Percentiles rank a stretch among this genome's conserved stretches.
Conservation (phyloP, 495 filamentous ascomycete species). For the Penicillium coffeae region DNA sequence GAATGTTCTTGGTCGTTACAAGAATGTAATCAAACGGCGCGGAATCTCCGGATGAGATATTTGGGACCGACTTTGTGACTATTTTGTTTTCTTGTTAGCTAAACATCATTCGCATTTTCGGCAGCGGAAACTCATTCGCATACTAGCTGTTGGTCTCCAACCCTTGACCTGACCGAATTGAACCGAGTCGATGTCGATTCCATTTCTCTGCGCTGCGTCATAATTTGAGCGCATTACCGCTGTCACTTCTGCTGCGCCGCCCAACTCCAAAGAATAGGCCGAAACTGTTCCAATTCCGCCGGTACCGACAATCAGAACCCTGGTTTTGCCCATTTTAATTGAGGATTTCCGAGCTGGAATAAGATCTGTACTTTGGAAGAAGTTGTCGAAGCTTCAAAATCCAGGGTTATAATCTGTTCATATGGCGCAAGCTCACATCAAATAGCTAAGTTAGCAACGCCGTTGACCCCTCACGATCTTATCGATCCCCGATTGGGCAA, state of each 20-base stretch:
- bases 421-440: too few species aligned
- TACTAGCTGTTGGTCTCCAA: constrained; percentile 6
- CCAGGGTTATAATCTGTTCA: too few species aligned
- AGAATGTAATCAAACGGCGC: constrained; percentile 48
- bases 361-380: too few species aligned
- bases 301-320: neutral
- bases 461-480: too few species aligned
- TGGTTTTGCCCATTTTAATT: neutral
- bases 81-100: neutral
- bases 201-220: neutral
- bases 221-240: constrained; percentile 3
- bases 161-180: constrained; percentile 1
- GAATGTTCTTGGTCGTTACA: constrained; percentile 36
- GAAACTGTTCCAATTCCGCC: neutral
- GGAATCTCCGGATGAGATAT: constrained; percentile 23
- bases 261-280: neutral
- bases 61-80: constrained; percentile 39
- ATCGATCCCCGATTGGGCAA: too few species aligned
- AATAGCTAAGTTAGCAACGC: too few species aligned
- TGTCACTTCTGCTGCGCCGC: neutral
- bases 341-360: neutral
- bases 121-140: neutral
- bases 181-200: constrained; percentile 1
- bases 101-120: neutral
- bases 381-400: too few species aligned